Conservation (phyloP, 352 stramenopile genomes). For the Phytophthora pisi region DNA sequence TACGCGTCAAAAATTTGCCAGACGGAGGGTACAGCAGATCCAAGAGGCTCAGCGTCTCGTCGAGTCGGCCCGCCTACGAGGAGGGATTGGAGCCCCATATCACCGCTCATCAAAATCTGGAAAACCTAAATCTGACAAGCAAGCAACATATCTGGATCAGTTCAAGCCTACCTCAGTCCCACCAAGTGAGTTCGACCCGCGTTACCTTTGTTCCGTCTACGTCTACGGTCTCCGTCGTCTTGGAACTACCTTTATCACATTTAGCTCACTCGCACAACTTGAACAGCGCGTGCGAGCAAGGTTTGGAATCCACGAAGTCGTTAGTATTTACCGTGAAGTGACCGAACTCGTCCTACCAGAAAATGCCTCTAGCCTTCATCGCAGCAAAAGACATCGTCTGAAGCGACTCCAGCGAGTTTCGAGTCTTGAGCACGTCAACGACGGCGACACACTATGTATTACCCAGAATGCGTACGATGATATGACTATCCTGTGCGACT, state of each 20-base stretch:
- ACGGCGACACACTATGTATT: slow-evolving; percentile 64
- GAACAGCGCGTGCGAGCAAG: slow-evolving; percentile 35
- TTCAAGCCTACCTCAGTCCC: slow-evolving; percentile 24
- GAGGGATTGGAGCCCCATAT: not conserved
- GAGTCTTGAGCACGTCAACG: slow-evolving; percentile 44
- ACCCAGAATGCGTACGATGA: slow-evolving; percentile 71
- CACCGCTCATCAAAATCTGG: slow-evolving; percentile 5
- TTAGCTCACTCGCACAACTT: slow-evolving; percentile 49
- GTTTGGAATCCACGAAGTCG: slow-evolving; percentile 34
- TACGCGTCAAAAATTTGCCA: slow-evolving; percentile 51
- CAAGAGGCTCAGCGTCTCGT: slow-evolving; percentile 27
- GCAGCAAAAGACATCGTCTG: not conserved
- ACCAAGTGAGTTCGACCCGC: slow-evolving; percentile 9
- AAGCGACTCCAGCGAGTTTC: slow-evolving; percentile 47
- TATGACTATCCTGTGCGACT: slow-evolving; percentile 70
- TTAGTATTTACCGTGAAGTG: slow-evolving; percentile 62
- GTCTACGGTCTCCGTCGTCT: slow-evolving; percentile 45
- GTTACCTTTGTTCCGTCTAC: slow-evolving; percentile 61
- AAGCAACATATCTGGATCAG: slow-evolving; percentile 36
- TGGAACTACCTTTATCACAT: slow-evolving; percentile 59
- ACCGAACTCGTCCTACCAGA: slow-evolving; percentile 13
- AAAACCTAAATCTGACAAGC: not conserved
- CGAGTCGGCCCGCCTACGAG: slow-evolving; percentile 33
- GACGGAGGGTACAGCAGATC: slow-evolving; percentile 30
- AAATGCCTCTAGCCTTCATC: not conserved